Percentiles rank a stretch among this genome's conserved stretches.
phyloP scores from a whole-genome alignment of 2,329 filamentous ascomycete genomes.

The Talaromyces atroroseus region DNA sequence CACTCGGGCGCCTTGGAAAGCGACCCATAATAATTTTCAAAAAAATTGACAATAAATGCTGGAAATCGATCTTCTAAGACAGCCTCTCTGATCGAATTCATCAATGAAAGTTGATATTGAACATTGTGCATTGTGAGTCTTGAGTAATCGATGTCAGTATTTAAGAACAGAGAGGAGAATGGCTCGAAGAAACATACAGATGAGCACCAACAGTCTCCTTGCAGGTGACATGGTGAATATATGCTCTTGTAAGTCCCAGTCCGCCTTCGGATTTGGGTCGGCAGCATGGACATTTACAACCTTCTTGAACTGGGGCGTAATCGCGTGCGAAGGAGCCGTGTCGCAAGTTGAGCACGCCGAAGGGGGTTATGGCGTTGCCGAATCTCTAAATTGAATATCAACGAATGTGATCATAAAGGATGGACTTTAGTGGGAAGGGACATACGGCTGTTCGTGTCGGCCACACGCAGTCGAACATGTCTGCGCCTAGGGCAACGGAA shows the following conservation, averaged over 20 bases:
- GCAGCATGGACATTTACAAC: slow-evolving; percentile 77
- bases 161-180: not conserved
- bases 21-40: slow-evolving; percentile 64
- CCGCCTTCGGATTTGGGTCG: slow-evolving; percentile 60
- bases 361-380: slow-evolving; percentile 81
- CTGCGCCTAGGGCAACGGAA: slow-evolving; percentile 85
- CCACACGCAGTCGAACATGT: slow-evolving; percentile 99
- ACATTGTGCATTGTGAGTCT: slow-evolving; percentile 92
- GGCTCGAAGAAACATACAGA: slow-evolving; percentile 36
- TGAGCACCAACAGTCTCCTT: slow-evolving; percentile 94
- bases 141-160: slow-evolving; percentile 28
- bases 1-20: slow-evolving; percentile 68
- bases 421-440: slow-evolving; percentile 11
- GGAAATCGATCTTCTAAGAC: slow-evolving; percentile 80
- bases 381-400: slow-evolving; percentile 55
- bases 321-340: slow-evolving; percentile 70
- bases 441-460: slow-evolving; percentile 81
- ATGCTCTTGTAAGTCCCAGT: slow-evolving; percentile 78
- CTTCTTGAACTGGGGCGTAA: slow-evolving; percentile 76
- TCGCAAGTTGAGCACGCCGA: slow-evolving; percentile 78
- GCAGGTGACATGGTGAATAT: slow-evolving; percentile 81
- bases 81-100: slow-evolving; percentile 67
- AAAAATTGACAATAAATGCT: slow-evolving; percentile 71
- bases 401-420: not conserved
- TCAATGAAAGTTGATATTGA: slow-evolving; percentile 81